Evolutionary conservation across 495 filamentous ascomycete genomes (phyloP).

Genomic region (Daldinia decipiens): DNA sequence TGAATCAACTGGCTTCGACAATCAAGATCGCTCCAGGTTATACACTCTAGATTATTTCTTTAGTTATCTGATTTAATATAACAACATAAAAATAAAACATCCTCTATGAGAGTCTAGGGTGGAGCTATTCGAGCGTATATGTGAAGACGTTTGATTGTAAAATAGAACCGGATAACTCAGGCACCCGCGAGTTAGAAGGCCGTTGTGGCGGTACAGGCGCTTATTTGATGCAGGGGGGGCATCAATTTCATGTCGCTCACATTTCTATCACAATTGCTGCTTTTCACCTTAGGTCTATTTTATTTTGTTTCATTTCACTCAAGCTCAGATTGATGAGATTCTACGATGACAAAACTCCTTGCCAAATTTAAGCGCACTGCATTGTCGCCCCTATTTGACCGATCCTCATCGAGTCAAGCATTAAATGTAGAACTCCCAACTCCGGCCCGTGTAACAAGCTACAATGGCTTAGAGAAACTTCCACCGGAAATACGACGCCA

Average conservation of each 20-base stretch:
- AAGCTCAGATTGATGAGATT: not conserved
- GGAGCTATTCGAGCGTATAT: no score
- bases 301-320: not conserved
- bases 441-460: not conserved
- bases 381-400: not conserved
- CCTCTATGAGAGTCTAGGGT: no score
- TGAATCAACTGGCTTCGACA: not conserved
- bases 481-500: not conserved
- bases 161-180: no score
- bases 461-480: not conserved
- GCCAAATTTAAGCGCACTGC: not conserved
- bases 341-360: not conserved
- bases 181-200: no score
- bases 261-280: not conserved
- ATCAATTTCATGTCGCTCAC: no score
- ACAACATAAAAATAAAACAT: not conserved
- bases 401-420: not conserved
- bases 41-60: constrained; percentile 13
- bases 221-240: no score
- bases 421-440: not conserved
- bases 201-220: no score
- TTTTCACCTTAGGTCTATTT: not conserved
- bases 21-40: not conserved
- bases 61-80: not conserved
- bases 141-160: no score